Evolutionary conservation across 2,329 filamentous ascomycete species (phyloP), one percentile per base, ranked within the genome.

Genomic region (Dothiorella sarmentorum): DNA sequence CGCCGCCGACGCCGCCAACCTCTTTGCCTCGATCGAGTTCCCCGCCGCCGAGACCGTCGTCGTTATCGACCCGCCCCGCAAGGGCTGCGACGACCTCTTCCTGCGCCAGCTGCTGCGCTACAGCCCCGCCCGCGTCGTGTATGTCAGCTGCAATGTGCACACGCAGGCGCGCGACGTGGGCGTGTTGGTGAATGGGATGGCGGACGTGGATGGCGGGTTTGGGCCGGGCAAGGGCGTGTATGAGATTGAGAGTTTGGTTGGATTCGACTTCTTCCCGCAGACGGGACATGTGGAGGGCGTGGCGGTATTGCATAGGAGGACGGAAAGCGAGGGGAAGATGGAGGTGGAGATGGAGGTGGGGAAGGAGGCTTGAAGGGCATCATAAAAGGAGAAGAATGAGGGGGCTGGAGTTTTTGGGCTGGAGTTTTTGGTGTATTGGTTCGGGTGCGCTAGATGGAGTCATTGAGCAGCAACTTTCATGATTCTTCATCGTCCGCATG

Each of bases 181-280:
- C 0, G 85, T 93, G 61, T 75, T 99, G 67, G 91, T 97, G 1
- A 82, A 87, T 33, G 91, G 92, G 0, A 75, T 84, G 67, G 71
- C 73, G 45, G 69, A 72, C 15, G 67, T 73, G 17, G 69, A 75
- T 63, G 69, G 67, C 42, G 65, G 71, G 13, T 70, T 61, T 61
- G 70, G 66, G 11, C 62, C 18, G 67, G 77, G 65, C 63, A 72
- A 75, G 49, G 73, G 71, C 9, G 67, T 69, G 59, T 99, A 97
- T 74, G 85, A 87, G 72, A 89, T 99, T 70, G 93, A 97, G 80
- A 96, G 89, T 69, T 75, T 99, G 45, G 82, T 88, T 47, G 94
- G 93, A 0, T 97, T 97, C 69, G 94, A 99, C 71, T 97, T 99
- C 74, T 99, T 99, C 75, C 94, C 94, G 11, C 93, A 97, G 73